Evolutionary conservation across 78 protist species (phyloP).

Genomic region (Andalucia godoyi): DNA sequence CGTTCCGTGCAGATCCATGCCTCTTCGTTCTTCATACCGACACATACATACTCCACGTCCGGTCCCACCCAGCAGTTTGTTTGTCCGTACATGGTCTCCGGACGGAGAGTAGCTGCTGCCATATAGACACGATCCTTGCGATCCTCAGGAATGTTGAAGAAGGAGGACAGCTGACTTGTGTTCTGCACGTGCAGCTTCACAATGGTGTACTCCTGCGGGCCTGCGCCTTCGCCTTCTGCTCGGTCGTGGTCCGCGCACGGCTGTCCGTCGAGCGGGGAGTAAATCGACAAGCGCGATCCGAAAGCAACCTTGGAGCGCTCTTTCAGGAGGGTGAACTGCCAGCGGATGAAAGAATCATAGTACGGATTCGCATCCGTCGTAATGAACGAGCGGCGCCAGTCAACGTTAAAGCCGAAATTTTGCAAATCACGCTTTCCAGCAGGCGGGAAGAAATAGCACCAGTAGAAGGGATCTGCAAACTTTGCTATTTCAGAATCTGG

Average conservation of each 20-base stretch:
- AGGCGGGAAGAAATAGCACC: slow-evolving; percentile 97
- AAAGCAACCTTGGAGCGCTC: slow-evolving; percentile 50
- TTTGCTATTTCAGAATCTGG: slow-evolving; percentile 80
- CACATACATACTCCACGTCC: slow-evolving; percentile 81
- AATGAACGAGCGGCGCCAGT: slow-evolving; percentile 97
- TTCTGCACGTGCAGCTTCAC: slow-evolving; percentile 76
- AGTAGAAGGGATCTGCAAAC: slow-evolving; percentile 85
- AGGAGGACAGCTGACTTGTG: no score
- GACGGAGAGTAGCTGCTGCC: slow-evolving; percentile 97
- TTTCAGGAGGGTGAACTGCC: slow-evolving; percentile 90
- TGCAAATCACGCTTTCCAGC: slow-evolving; percentile 76
- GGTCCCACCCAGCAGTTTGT: slow-evolving; percentile 98
- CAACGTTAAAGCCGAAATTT: slow-evolving; percentile 74
- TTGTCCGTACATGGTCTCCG: slow-evolving; percentile 99
- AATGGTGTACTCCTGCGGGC: slow-evolving; percentile 89
- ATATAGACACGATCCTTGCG: slow-evolving; percentile 58
- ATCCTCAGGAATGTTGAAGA: no score
- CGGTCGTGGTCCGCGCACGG: slow-evolving; percentile 99
- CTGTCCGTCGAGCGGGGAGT: slow-evolving; percentile 89
- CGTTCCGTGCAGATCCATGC: slow-evolving; percentile 68
- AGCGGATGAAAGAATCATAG: slow-evolving; percentile 95
- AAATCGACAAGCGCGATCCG: slow-evolving; percentile 74
- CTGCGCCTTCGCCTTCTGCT: slow-evolving; percentile 87
- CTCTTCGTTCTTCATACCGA: slow-evolving; percentile 31
- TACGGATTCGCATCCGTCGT: slow-evolving; percentile 97